Percentiles rank a stretch among this genome's conserved stretches.
Evolutionary conservation across 345 rosid species (phyloP).

Genomic region (Salix viminalis): DNA sequence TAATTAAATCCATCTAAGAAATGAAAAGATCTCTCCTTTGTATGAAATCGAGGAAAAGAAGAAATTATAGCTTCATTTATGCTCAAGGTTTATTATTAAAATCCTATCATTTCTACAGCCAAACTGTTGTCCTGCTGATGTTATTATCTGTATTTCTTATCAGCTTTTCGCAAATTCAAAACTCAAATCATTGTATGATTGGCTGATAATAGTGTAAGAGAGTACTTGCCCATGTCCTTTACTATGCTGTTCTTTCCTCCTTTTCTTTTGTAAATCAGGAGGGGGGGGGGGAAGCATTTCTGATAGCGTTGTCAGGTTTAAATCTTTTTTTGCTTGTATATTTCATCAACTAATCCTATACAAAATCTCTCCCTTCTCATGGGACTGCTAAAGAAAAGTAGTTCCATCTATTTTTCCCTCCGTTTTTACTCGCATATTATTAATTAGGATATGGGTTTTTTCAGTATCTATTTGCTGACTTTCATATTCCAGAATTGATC

Average conservation of each 20-base stretch:
- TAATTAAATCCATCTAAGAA: too few relatives aligned
- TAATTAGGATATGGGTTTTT: neutral
- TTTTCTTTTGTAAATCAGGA: neutral
- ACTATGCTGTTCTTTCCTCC: neutral
- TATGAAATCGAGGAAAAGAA: too few relatives aligned
- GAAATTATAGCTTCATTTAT: too few relatives aligned
- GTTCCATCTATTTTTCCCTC: neutral
- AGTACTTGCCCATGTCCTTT: neutral
- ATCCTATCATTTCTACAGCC: too few relatives aligned
- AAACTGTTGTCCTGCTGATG: too few relatives aligned
- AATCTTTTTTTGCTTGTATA: neutral
- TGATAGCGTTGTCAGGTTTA: neutral
- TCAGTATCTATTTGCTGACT: neutral
- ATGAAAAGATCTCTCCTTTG: too few relatives aligned
- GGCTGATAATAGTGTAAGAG: neutral
- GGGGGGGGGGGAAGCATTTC: too few relatives aligned
- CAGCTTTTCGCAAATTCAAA: too few relatives aligned
- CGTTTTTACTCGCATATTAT: neutral
- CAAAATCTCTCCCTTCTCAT: neutral
- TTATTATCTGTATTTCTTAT: too few relatives aligned
- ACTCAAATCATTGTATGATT: too few relatives aligned
- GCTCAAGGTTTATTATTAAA: too few relatives aligned
- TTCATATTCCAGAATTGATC: neutral
- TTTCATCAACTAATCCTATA: neutral
- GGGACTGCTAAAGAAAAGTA: neutral